Percentiles rank a stretch among this genome's conserved stretches.
phyloP scores from a whole-genome alignment of 2,329 filamentous ascomycete species.

The Pestalotiopsis sp. region DNA sequence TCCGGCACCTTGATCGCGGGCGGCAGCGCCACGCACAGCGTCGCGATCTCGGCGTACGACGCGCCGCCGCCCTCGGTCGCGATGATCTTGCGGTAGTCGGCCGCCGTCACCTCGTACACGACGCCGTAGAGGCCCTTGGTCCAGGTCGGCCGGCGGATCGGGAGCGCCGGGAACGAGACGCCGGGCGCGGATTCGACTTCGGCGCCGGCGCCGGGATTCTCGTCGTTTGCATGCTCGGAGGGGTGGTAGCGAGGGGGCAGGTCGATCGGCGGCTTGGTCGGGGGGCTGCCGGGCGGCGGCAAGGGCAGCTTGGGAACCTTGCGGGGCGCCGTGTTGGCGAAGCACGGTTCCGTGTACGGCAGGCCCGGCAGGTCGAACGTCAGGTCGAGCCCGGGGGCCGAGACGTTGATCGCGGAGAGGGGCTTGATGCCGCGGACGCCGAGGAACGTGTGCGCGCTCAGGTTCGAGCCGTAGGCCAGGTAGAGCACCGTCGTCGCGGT shows the following conservation, averaged over 20 bases:
- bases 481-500: slow-evolving; percentile 64
- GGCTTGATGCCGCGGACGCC: slow-evolving; percentile 79
- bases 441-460: slow-evolving; percentile 78
- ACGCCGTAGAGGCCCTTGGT: slow-evolving; percentile 85
- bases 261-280: slow-evolving; percentile 29
- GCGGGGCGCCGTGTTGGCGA: slow-evolving; percentile 76
- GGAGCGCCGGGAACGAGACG: slow-evolving; percentile 18
- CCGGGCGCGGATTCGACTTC: neutral
- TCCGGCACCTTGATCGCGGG: slow-evolving; percentile 63
- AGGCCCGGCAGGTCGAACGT: slow-evolving; percentile 86
- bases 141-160: slow-evolving; percentile 62
- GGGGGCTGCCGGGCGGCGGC: slow-evolving; percentile 25
- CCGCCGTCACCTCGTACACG: slow-evolving; percentile 87
- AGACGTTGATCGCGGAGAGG: slow-evolving; percentile 78
- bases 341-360: slow-evolving; percentile 88
- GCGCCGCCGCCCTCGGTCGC: slow-evolving; percentile 86
- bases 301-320: slow-evolving; percentile 47
- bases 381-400: slow-evolving; percentile 75
- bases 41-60: slow-evolving; percentile 81
- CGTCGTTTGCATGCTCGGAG: slow-evolving; percentile 23
- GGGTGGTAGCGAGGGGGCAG: slow-evolving; percentile 26
- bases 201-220: slow-evolving; percentile 16
- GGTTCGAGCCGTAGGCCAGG: slow-evolving; percentile 90
- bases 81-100: slow-evolving; percentile 85
- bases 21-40: slow-evolving; percentile 75